Percentiles rank a stretch among this genome's conserved stretches.
Conservation (phyloP, 2,329 filamentous ascomycete species). For the Phialocephala sp. region DNA sequence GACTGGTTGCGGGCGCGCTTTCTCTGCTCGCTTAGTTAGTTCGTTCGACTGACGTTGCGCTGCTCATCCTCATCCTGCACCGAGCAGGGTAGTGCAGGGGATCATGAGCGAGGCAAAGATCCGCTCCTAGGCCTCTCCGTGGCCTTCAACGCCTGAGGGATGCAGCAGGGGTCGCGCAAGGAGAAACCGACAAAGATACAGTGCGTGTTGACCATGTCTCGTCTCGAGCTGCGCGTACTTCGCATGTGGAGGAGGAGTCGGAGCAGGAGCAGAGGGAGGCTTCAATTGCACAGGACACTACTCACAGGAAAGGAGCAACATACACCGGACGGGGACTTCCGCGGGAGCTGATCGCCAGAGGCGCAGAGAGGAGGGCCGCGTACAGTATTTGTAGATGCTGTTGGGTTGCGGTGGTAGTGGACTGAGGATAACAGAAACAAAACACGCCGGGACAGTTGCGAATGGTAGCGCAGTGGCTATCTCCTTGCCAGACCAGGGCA, state of each 20-base stretch:
- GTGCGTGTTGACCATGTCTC: constrained; percentile 2
- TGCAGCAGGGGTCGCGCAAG: constrained; percentile 10
- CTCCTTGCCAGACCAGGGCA: background rate
- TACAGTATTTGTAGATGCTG: constrained; percentile 3
- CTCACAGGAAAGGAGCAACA: background rate
- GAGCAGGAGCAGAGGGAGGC: background rate
- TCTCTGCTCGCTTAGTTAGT: constrained; percentile 32
- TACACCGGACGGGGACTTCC: background rate
- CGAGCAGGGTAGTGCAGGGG: constrained; percentile 17
- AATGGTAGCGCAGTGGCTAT: background rate
- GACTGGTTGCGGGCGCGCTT: constrained; percentile 1
- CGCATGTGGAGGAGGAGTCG: background rate
- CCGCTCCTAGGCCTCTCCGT: background rate
- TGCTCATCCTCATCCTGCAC: constrained; percentile 23
- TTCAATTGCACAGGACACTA: background rate
- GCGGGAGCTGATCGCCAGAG: background rate
- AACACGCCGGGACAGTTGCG: background rate
- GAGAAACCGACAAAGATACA: background rate
- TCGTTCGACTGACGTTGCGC: constrained; percentile 31
- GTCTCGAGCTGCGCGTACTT: constrained; percentile 1
- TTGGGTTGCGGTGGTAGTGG: background rate
- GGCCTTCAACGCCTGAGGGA: background rate
- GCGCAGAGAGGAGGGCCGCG: background rate
- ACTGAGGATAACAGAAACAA: background rate
- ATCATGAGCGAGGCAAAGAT: constrained; percentile 13